Evolutionary conservation across 2,329 filamentous ascomycete genomes (phyloP).

Genomic region (Venturia aucupariae): DNA sequence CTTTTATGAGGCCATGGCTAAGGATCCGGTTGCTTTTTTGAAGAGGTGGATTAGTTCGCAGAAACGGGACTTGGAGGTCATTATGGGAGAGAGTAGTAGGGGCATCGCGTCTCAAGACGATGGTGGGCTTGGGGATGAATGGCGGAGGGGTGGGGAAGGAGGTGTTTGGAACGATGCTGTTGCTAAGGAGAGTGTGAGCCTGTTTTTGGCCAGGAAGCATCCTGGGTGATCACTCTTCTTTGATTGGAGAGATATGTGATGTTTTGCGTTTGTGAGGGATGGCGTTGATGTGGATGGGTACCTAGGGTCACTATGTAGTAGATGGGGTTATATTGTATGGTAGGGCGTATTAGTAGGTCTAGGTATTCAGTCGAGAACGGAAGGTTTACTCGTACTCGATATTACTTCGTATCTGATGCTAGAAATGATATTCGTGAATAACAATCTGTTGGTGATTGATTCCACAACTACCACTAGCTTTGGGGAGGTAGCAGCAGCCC

Average conservation of each 20-base stretch:
- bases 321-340: not conserved
- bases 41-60: constrained; percentile 85
- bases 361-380: no score
- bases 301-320: no score
- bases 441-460: no score
- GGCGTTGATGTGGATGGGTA: not conserved
- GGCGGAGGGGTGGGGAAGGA: constrained; percentile 54
- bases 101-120: constrained; percentile 39
- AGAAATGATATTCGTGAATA: no score
- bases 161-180: constrained; percentile 54
- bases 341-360: not conserved
- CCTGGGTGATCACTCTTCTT: not conserved
- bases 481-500: no score
- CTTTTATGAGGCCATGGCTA: constrained; percentile 70
- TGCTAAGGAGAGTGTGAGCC: constrained; percentile 52
- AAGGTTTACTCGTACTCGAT: no score
- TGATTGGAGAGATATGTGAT: not conserved
- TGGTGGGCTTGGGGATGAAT: constrained; percentile 53
- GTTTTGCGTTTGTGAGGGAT: not conserved
- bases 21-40: constrained; percentile 77
- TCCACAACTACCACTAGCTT: no score
- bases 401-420: no score
- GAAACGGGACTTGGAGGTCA: constrained; percentile 79
- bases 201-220: constrained; percentile 45
- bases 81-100: constrained; percentile 66